Evolutionary conservation across 805 yeast genomes (phyloP), one percentile per base, ranked within the genome.

Genomic region (Cyberlindnera mrakii): DNA sequence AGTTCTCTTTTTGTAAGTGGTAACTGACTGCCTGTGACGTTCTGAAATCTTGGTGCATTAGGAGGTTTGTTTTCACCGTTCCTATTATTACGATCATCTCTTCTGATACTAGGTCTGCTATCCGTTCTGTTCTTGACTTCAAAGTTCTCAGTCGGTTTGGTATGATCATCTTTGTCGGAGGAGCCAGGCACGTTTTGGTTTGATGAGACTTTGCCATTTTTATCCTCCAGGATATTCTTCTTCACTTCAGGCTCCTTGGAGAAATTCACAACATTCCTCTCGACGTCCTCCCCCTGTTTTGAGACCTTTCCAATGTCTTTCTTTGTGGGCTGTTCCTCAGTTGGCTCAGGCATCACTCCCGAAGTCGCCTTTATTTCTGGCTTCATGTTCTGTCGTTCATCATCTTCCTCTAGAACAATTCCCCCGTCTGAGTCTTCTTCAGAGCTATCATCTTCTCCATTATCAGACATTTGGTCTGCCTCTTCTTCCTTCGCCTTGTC

Each of bases 401-500:
- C 47, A 14, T 32, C 30, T 10, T 30, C 41, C n/a, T 35, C 39
- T 14, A 36, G 10, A 8, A 25, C 17, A 16, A 31, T 23, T 23
- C 14, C 37, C 5, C 25, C 33, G 3, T 31, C 44, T 5, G 32
- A 25, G 8, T 18, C 39, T 15, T 33, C 37, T 4, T 35, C 41
- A 33, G 30, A 32, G 9, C 27, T 33, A 16, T n/a, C 37, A 30
- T 13, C 29, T 18, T 17, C 19, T 29, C 40, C 35, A 19, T 30
- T 30, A 29, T 23, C 31, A 11, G 20, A 18, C 5, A 19, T 40
- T n/a, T 35, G 44, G 23, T 39, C 44, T 8, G 42, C 38, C 6
- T 36, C 33, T 23, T 20, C 20, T 18, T 23, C 10, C 9, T 34
- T 29, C 8, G 29, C 35, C 14, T 43, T 46, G 23, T 36, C 37